These are phyloP conservation scores for Calonectria pseudoturangicola DNA, from an alignment of 2,329 filamentous ascomycete species.

Conservation along the genomic window DNA sequence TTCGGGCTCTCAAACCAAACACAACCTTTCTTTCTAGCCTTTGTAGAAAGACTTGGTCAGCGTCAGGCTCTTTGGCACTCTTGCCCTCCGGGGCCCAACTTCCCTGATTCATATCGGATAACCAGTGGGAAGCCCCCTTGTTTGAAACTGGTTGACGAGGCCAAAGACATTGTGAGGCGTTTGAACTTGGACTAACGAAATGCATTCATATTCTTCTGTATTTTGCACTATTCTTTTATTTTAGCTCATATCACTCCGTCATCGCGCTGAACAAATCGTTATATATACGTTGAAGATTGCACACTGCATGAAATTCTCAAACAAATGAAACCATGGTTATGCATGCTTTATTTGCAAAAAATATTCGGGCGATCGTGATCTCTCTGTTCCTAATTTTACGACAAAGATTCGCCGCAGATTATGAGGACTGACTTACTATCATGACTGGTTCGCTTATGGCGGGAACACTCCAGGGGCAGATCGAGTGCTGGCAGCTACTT, in stretches of 20 bases:
- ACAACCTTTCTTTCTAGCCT: neutral
- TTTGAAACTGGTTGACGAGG: slow-evolving; percentile 5
- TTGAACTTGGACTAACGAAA: neutral
- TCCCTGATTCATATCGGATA: neutral
- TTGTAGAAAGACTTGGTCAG: neutral
- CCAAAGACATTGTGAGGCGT: neutral
- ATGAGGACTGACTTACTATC: neutral
- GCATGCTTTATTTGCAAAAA: too few relatives aligned
- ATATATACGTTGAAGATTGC: too few relatives aligned
- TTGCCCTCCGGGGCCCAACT: neutral
- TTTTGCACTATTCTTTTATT: too few relatives aligned
- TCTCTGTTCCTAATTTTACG: too few relatives aligned
- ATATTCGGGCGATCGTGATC: too few relatives aligned
- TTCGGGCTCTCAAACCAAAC: neutral
- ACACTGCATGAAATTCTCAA: too few relatives aligned
- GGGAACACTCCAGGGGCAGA: too few relatives aligned
- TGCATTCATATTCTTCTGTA: neutral
- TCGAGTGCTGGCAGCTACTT: too few relatives aligned
- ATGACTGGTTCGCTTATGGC: neutral
- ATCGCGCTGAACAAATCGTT: too few relatives aligned
- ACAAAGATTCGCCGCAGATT: too few relatives aligned
- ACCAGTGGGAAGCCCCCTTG: neutral
- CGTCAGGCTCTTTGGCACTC: slow-evolving; percentile 1
- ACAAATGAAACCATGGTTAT: too few relatives aligned
- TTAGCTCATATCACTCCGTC: too few relatives aligned